Percentiles rank a stretch among this genome's conserved stretches.
phyloP scores from a whole-genome alignment of 2,329 filamentous ascomycete genomes.

The Xylariaceae sp. region DNA sequence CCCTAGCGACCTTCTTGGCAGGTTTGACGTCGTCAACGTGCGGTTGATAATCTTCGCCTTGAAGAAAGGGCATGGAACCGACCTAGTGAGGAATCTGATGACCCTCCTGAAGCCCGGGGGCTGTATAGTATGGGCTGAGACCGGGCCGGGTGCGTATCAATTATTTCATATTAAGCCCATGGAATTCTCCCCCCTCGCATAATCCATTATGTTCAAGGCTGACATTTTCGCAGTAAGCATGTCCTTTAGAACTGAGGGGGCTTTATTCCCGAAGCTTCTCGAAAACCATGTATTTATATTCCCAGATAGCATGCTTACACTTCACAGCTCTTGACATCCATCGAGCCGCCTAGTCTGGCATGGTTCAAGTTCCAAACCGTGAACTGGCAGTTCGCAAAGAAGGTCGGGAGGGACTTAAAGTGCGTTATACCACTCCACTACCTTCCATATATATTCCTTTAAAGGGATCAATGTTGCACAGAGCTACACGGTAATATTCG shows the following conservation, averaged over 20 bases:
- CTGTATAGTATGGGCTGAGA: conserved; percentile 24
- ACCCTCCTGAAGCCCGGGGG: conserved; percentile 28
- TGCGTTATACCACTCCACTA: conserved; percentile 3
- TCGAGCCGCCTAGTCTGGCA: conserved; percentile 22
- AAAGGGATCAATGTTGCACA: neutral
- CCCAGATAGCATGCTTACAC: neutral
- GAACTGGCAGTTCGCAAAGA: conserved; percentile 23
- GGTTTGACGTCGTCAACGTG: conserved; percentile 30
- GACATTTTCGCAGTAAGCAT: conserved; percentile 3
- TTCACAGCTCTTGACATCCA: conserved; percentile 9
- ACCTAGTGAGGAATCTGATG: conserved; percentile 23
- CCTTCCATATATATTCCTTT: neutral
- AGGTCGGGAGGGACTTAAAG: conserved; percentile 25
- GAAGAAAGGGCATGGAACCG: conserved; percentile 14
- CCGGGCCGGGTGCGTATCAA: conserved; percentile 18
- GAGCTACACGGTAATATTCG: neutral
- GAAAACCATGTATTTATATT: neutral
- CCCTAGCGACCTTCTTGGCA: conserved; percentile 21
- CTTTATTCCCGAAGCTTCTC: neutral
- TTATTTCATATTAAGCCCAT: neutral
- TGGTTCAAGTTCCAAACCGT: conserved; percentile 26
- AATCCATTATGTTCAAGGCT: neutral
- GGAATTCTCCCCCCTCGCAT: neutral
- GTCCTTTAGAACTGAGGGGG: neutral
- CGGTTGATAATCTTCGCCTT: conserved; percentile 26